A percentile compares a stretch with the other conserved stretches of the same genome.
Conservation (phyloP, 768 basidiomycete species). For the Rhodosporidiobolus sp. region DNA sequence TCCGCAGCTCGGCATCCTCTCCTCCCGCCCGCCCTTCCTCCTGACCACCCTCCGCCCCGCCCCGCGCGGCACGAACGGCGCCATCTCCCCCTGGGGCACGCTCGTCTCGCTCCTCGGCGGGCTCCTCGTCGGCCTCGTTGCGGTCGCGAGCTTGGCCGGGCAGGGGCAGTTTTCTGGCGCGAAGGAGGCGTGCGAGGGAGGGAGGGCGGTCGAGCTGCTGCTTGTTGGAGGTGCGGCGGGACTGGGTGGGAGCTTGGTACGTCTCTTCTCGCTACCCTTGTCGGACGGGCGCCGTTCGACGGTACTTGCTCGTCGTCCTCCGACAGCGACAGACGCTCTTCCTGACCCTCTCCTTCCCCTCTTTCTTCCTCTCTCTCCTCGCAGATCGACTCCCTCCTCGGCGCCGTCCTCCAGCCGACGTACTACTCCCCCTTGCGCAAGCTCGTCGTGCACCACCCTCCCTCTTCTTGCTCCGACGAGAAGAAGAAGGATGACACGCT, state of each 20-base stretch:
- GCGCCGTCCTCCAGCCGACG: conserved; percentile 80
- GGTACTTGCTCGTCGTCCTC: background rate
- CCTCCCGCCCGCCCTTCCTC: conserved; percentile 61
- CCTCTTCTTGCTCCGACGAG: conserved; percentile 36
- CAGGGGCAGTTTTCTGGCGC: conserved; percentile 57
- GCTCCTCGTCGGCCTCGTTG: conserved; percentile 62
- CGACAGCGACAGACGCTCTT: background rate
- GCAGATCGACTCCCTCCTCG: conserved; percentile 81
- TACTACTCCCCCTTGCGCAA: conserved; percentile 64
- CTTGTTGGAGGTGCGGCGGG: conserved; percentile 67
- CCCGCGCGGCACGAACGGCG: conserved; percentile 89
- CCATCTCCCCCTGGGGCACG: conserved; percentile 71
- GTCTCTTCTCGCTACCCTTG: conserved; percentile 42
- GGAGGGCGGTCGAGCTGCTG: conserved; percentile 54
- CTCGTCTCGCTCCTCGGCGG: conserved; percentile 72
- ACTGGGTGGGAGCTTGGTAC: conserved; percentile 72
- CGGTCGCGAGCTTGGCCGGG: conserved; percentile 58
- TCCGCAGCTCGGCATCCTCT: conserved; percentile 69
- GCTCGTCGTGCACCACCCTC: conserved; percentile 61
- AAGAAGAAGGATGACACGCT: conserved; percentile 54
- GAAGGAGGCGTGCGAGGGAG: conserved; percentile 46
- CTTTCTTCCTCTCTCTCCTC: background rate
- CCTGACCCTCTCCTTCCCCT: background rate
- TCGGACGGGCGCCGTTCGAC: background rate
- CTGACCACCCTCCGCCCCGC: conserved; percentile 73